Evolutionary conservation across 1,139 yeast genomes (phyloP).

Genomic region (Cylindricascospora bacillispora): DNA sequence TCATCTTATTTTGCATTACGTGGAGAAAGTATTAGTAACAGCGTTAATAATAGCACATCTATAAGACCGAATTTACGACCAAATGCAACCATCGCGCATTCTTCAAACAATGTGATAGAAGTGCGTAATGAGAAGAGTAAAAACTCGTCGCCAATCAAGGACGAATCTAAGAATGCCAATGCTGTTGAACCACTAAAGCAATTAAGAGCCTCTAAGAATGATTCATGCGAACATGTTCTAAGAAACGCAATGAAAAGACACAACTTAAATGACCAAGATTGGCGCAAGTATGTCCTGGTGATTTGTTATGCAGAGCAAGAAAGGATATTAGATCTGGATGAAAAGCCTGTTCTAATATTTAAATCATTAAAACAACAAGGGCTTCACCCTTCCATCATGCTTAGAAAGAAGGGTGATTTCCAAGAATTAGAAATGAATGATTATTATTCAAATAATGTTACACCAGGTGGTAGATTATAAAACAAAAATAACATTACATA

Average conservation of each 20-base stretch:
- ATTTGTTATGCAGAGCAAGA: constrained; percentile 89
- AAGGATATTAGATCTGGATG: constrained; percentile 69
- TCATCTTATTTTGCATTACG: too few relatives aligned
- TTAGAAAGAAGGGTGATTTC: constrained; percentile 60
- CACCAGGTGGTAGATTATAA: constrained; percentile 24
- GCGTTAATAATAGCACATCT: too few relatives aligned
- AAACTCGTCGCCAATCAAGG: too few relatives aligned
- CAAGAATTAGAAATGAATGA: constrained; percentile 18
- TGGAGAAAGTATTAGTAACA: too few relatives aligned
- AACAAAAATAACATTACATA: not conserved
- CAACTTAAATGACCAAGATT: constrained; percentile 64
- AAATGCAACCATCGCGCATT: too few relatives aligned
- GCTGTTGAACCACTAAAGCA: constrained; percentile 88
- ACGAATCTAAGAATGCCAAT: too few relatives aligned
- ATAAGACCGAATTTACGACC: too few relatives aligned
- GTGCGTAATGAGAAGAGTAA: too few relatives aligned
- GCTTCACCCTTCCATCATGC: constrained; percentile 85
- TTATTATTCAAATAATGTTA: constrained; percentile 5
- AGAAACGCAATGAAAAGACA: constrained; percentile 87
- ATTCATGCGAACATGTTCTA: constrained; percentile 77
- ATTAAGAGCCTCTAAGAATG: constrained; percentile 78
- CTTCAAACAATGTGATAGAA: too few relatives aligned
- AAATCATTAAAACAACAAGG: constrained; percentile 82
- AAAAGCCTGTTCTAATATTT: constrained; percentile 80
- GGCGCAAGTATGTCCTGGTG: constrained; percentile 81